phyloP scores from a whole-genome alignment of 2,329 filamentous ascomycete species.

The Alternaria triticina region DNA sequence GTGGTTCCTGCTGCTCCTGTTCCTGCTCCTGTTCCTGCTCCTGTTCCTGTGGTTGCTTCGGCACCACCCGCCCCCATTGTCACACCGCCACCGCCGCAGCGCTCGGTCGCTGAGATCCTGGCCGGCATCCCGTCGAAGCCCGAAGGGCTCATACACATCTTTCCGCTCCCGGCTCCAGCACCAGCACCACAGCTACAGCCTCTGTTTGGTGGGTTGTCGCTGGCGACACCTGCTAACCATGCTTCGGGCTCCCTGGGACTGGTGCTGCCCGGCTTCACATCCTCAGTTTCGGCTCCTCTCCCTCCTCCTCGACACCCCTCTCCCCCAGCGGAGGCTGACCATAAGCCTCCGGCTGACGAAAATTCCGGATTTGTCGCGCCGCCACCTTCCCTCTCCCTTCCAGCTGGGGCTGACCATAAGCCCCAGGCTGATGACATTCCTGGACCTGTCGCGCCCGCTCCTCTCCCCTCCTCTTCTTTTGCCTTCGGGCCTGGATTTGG shows the following conservation, averaged over 20 bases:
- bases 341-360: background rate
- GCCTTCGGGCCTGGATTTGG: background rate
- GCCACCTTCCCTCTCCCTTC: background rate
- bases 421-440: background rate
- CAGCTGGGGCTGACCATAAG: conserved; percentile 3
- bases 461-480: background rate
- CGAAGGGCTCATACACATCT: background rate
- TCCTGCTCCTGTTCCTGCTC: background rate
- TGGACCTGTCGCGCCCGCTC: background rate
- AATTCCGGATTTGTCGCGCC: background rate
- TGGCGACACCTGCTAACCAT: background rate
- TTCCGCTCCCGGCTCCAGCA: background rate
- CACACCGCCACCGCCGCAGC: background rate
- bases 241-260: background rate
- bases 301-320: background rate
- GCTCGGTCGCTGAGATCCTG: background rate
- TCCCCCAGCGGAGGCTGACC: background rate
- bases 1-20: background rate
- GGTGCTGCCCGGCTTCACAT: conserved; percentile 1
- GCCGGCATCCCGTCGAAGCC: conserved; percentile 1
- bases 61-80: background rate
- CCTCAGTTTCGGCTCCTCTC: background rate
- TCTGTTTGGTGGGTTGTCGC: background rate
- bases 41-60: background rate
- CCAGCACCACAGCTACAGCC: background rate